Percentiles rank a stretch among this genome's conserved stretches.
Evolutionary conservation across 2,329 filamentous ascomycete genomes (phyloP).

Genomic region (Pseudogymnoascus sp.): DNA sequence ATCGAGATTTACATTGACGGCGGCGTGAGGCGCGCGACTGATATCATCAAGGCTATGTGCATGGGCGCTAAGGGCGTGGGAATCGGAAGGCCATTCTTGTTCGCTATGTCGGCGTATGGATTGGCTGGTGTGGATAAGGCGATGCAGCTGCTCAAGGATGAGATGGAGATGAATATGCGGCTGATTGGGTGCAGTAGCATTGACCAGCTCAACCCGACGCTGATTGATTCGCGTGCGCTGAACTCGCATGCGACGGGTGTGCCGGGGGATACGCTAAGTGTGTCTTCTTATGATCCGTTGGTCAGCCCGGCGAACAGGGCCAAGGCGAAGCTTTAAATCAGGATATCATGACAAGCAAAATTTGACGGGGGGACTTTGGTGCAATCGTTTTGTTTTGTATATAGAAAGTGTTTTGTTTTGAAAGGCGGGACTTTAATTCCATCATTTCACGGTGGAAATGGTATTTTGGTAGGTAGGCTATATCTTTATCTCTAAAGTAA

Average conservation of each 20-base stretch:
- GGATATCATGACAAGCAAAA: background rate
- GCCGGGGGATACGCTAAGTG: constrained; percentile 50
- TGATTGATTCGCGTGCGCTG: constrained; percentile 72
- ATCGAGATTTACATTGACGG: constrained; percentile 90
- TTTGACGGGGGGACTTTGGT: background rate
- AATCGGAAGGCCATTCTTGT: constrained; percentile 90
- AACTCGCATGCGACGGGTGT: constrained; percentile 50
- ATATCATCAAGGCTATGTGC: constrained; percentile 92
- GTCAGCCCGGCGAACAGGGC: constrained; percentile 40
- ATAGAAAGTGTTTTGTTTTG: background rate
- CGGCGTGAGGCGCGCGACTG: constrained; percentile 80
- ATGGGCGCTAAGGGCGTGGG: constrained; percentile 87
- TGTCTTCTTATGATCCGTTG: constrained; percentile 38
- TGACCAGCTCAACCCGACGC: constrained; percentile 67
- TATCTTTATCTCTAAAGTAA: constrained; percentile 9
- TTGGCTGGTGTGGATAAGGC: constrained; percentile 79
- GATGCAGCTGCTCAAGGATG: constrained; percentile 87
- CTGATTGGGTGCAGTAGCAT: constrained; percentile 73
- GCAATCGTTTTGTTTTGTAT: background rate
- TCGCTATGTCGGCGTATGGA: constrained; percentile 91
- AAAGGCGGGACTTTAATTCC: background rate
- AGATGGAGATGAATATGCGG: constrained; percentile 99
- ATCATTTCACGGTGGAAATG: background rate
- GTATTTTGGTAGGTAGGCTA: background rate
- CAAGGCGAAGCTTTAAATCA: constrained; percentile 30